Evolutionary conservation across 768 basidiomycete species (phyloP).

Genomic region (Termitomyces heimii): DNA sequence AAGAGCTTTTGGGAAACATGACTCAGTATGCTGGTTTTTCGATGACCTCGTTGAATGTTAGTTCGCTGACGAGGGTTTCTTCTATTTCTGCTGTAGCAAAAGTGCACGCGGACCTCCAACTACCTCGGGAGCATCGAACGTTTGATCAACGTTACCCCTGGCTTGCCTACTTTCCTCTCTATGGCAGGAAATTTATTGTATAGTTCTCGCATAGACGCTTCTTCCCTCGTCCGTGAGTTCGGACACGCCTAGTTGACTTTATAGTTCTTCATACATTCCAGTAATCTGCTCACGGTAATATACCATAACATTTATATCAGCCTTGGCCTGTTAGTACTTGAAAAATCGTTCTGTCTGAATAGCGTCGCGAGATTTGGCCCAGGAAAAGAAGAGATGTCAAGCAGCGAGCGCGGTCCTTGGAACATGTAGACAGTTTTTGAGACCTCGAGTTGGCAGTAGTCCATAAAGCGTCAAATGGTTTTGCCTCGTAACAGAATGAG

Average conservation of each 20-base stretch:
- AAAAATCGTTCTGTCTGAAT: too few relatives aligned
- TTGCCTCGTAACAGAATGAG: too few relatives aligned
- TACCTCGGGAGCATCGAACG: background rate
- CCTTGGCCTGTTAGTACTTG: too few relatives aligned
- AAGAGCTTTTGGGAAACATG: slow-evolving; percentile 40
- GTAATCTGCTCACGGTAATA: background rate
- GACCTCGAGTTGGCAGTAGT: too few relatives aligned
- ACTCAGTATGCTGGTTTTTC: slow-evolving; percentile 3
- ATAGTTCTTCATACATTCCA: background rate
- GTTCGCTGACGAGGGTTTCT: background rate
- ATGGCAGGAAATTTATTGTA: background rate
- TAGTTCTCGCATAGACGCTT: background rate
- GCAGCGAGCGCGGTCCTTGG: too few relatives aligned
- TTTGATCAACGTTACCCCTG: background rate
- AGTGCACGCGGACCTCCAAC: background rate
- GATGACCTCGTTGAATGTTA: too few relatives aligned
- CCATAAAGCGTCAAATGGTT: too few relatives aligned
- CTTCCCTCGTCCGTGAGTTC: background rate
- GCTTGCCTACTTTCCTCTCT: background rate
- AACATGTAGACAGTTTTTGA: too few relatives aligned
- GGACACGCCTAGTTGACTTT: background rate
- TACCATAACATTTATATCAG: background rate
- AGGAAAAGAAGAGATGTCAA: too few relatives aligned
- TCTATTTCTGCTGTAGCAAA: background rate
- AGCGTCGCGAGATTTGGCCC: too few relatives aligned